phyloP scores from a whole-genome alignment of 1,139 yeast genomes.

The Zygoascus meyerae region DNA sequence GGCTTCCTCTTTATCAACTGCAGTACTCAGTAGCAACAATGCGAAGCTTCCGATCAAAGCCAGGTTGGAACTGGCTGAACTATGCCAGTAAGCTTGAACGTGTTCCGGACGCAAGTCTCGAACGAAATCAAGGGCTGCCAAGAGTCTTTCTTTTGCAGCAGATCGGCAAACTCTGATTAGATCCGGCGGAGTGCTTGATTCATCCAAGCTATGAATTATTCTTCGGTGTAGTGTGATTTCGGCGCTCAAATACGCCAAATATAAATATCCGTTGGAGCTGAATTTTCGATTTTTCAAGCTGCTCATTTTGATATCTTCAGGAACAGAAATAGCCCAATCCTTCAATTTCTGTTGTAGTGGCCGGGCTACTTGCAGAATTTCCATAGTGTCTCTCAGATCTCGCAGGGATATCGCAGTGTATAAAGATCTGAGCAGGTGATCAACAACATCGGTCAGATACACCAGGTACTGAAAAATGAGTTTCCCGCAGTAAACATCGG shows the following conservation, averaged over 20 bases:
- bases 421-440: slow-evolving; percentile 10
- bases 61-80: slow-evolving; percentile 68
- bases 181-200: slow-evolving; percentile 51
- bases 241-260: slow-evolving; percentile 79
- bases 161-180: slow-evolving; percentile 67
- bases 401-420: slow-evolving; percentile 8
- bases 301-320: slow-evolving; percentile 48
- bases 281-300: slow-evolving; percentile 22
- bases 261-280: slow-evolving; percentile 63
- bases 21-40: slow-evolving; percentile 49
- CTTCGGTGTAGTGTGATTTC: slow-evolving; percentile 80
- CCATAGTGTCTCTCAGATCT: slow-evolving; percentile 27
- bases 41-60: slow-evolving; percentile 84
- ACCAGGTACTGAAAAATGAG: slow-evolving; percentile 11
- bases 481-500: slow-evolving; percentile 10
- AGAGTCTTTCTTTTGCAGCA: slow-evolving; percentile 77
- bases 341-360: slow-evolving; percentile 75
- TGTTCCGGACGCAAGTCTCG: slow-evolving; percentile 73
- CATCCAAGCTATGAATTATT: slow-evolving; percentile 50
- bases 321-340: slow-evolving; percentile 80
- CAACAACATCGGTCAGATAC: slow-evolving; percentile 11
- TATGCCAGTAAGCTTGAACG: slow-evolving; percentile 82
- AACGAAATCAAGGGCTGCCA: slow-evolving; percentile 77
- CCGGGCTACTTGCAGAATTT: slow-evolving; percentile 68
- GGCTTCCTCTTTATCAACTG: slow-evolving; percentile 49